Percentiles rank a stretch among this genome's conserved stretches.
Conservation (phyloP, 2,329 filamentous ascomycete genomes). For the Aspergillus aculeatus region DNA sequence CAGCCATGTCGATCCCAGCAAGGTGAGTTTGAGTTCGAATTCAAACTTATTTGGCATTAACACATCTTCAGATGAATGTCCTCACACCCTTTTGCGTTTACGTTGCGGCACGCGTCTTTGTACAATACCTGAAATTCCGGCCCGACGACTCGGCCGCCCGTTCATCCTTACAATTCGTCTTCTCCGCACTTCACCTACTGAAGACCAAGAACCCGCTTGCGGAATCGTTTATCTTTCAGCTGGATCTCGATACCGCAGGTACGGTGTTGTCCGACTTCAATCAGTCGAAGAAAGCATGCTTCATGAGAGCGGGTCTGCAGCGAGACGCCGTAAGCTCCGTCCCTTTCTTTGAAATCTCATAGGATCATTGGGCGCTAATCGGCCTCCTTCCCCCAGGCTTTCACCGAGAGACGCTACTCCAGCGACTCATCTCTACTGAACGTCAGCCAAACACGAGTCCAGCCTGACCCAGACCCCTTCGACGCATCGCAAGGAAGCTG, state of each 20-base stretch:
- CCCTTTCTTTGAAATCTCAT: background rate
- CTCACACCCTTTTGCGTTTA: constrained; percentile 96
- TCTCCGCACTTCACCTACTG: constrained; percentile 85
- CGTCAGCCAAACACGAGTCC: background rate
- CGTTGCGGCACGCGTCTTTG: constrained; percentile 90
- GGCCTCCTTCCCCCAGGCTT: background rate
- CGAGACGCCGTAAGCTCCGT: constrained; percentile 11
- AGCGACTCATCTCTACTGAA: background rate
- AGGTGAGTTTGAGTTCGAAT: constrained; percentile 55
- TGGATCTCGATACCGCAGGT: constrained; percentile 84
- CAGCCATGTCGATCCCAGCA: constrained; percentile 80
- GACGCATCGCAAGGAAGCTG: background rate
- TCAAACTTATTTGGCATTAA: constrained; percentile 18
- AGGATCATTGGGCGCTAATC: background rate
- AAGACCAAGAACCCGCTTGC: constrained; percentile 87
- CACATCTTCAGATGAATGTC: constrained; percentile 72
- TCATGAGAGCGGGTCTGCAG: background rate
- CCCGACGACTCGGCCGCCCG: constrained; percentile 75
- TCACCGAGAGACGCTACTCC: background rate
- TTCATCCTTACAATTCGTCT: constrained; percentile 83
- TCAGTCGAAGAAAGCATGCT: constrained; percentile 10
- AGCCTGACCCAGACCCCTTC: background rate
- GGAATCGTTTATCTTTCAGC: constrained; percentile 88
- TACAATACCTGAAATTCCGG: constrained; percentile 93
- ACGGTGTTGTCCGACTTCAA: constrained; percentile 33